Base-by-base conservation (phyloP, 306 rosid species). In the Prunus mongolica region DNA sequence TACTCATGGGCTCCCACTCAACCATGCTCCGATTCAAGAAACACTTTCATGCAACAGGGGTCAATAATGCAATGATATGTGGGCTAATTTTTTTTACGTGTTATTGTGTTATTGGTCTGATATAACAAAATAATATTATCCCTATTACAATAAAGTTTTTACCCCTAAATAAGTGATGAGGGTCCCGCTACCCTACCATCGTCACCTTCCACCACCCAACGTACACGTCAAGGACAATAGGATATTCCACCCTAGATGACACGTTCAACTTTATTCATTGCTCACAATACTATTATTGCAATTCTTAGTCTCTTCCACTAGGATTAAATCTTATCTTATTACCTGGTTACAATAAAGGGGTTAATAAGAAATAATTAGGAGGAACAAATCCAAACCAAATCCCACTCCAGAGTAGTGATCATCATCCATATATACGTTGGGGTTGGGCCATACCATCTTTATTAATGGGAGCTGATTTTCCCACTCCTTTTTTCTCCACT, bases 161-260 rank as follows among this genome's bases (percentile, higher is more conserved):
- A 34, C 41, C 1, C 1, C 44, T 1, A 18, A 19, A 51, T 14
- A 20, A 51, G 61, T 46, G 74, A 50, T 22, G 25, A 63, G 80
- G 77, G 25, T 28, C 80, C 83, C 71, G 7, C 51, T 11, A 28
- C 47, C 7, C 12, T 32, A 32, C 24, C 68, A 41, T 68, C 24
- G 50, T 84, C 74, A 80, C 38, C 84, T 67, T 87, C 92, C 91
- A 89, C 88, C 78, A 80, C 71, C 73, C 84, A 61, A 89, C 92
- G 92, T 86, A 89, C 91, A 86, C 89, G 94, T 81, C 79, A 84
- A 83, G 85, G 89, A 89, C 93, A 80, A 34, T 75, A 45, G 69
- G 77, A 80, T 72, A 81, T 88, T 77, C 80, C 58, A 54, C 79
- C 52, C 76, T 20, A 63, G 41, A 20, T 67, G 71, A 69, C 20